Conservation (phyloP, 768 basidiomycete species). For the Boletus eberwhitei region DNA sequence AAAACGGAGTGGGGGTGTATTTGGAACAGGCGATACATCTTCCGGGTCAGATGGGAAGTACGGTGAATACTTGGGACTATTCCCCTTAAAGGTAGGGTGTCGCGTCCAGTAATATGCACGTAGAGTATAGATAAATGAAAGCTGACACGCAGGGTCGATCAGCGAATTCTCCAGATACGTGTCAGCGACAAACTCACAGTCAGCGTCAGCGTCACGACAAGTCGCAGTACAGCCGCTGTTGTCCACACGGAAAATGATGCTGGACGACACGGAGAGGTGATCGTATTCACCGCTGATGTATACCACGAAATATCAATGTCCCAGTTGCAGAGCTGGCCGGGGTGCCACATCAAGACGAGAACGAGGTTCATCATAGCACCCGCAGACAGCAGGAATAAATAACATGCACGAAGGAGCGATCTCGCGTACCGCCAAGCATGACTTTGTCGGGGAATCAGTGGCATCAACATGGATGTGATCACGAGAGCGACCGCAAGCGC, state of each 20-base stretch:
- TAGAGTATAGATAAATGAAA: constrained; percentile 21
- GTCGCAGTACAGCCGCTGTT: constrained; percentile 47
- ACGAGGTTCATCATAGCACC: constrained; percentile 56
- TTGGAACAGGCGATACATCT: constrained; percentile 16
- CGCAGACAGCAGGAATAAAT: constrained; percentile 46
- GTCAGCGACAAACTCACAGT: constrained; percentile 43
- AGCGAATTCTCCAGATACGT: neutral
- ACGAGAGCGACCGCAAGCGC: constrained; percentile 22
- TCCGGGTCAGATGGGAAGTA: constrained; percentile 22
- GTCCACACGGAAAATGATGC: constrained; percentile 51
- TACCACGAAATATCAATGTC: constrained; percentile 71
- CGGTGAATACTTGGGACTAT: constrained; percentile 11
- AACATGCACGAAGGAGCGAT: constrained; percentile 37
- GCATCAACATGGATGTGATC: constrained; percentile 40
- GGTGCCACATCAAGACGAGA: constrained; percentile 53
- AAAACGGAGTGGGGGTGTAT: constrained; percentile 8
- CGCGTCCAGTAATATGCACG: constrained; percentile 14
- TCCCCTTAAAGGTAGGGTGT: constrained; percentile 15
- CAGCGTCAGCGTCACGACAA: constrained; percentile 48
- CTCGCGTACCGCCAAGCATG: constrained; percentile 11
- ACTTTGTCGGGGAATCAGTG: constrained; percentile 31
- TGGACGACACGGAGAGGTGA: constrained; percentile 13
- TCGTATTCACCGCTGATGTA: constrained; percentile 29
- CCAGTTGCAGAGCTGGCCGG: constrained; percentile 51
- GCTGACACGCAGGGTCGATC: constrained; percentile 13